Percentiles rank a stretch among this genome's conserved stretches.
Evolutionary conservation across 306 rosid species (phyloP).

Genomic region (Ormosia semicastrata): DNA sequence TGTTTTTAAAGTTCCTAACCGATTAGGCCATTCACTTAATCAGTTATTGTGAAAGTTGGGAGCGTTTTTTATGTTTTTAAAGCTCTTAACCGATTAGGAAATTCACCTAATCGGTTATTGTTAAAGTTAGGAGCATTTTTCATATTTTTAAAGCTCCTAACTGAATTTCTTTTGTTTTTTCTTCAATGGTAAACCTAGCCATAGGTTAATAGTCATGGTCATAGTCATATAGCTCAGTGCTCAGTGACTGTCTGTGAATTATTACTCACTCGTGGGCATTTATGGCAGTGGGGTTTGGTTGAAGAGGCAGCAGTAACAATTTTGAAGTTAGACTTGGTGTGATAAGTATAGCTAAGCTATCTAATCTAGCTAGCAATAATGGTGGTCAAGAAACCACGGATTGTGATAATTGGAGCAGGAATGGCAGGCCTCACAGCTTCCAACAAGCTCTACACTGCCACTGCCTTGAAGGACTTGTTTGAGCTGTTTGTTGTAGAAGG

Average conservation of each 20-base stretch:
- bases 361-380: slow-evolving; percentile 35
- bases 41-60: too few relatives aligned
- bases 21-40: too few relatives aligned
- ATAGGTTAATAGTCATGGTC: slow-evolving; percentile 11
- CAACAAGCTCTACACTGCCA: slow-evolving; percentile 68
- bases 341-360: neutral
- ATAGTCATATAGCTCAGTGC: slow-evolving; percentile 27
- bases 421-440: slow-evolving; percentile 98
- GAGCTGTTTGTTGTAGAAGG: slow-evolving; percentile 86
- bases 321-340: slow-evolving; percentile 4
- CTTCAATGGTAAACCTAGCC: slow-evolving; percentile 9
- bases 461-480: slow-evolving; percentile 52
- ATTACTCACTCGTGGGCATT: slow-evolving; percentile 47
- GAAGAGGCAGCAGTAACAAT: neutral
- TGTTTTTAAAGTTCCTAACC: too few relatives aligned
- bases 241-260: slow-evolving; percentile 36
- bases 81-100: too few relatives aligned
- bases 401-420: slow-evolving; percentile 95
- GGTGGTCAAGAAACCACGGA: slow-evolving; percentile 75
- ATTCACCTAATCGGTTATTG: too few relatives aligned
- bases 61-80: too few relatives aligned
- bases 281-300: slow-evolving; percentile 33
- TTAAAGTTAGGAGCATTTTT: too few relatives aligned
- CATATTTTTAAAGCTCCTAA: too few relatives aligned
- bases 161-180: slow-evolving; percentile 7